These are phyloP conservation scores for Firmiana major DNA, from an alignment of 345 rosid species.

Conservation along the genomic window DNA sequence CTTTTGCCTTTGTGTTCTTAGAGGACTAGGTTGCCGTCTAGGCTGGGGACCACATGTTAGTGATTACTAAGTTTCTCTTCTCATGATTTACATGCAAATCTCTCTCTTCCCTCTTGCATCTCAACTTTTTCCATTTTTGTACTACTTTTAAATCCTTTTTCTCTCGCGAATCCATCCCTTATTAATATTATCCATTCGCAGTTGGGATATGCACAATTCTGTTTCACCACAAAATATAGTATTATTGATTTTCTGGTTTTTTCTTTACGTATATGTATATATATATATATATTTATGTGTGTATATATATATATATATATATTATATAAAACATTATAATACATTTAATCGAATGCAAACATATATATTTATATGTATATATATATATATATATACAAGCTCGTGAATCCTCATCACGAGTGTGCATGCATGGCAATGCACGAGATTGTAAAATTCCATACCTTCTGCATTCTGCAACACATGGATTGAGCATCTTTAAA, in stretches of 20 bases:
- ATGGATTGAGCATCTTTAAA: neutral
- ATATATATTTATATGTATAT: neutral
- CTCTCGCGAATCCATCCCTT: neutral
- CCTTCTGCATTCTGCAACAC: neutral
- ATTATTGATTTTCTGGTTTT: too few species aligned
- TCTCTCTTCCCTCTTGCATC: neutral
- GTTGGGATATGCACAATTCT: too few species aligned
- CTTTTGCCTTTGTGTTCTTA: neutral
- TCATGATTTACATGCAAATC: neutral
- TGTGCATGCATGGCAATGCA: neutral
- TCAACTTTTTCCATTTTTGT: neutral
- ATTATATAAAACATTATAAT: too few species aligned
- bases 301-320: too few species aligned
- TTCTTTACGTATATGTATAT: too few species aligned
- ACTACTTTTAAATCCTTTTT: too few species aligned
- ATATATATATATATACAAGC: neutral
- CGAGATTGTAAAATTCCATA: constrained; percentile 16
- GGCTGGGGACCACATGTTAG: too few species aligned
- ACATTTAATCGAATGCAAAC: neutral
- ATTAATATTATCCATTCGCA: too few species aligned
- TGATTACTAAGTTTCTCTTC: neutral
- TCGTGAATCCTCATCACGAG: constrained; percentile 30
- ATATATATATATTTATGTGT: too few species aligned
- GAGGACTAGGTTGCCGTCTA: neutral
- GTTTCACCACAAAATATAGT: too few species aligned